Base-by-base conservation (phyloP, 2,329 filamentous ascomycete species). In the Alternaria metachromatica region DNA sequence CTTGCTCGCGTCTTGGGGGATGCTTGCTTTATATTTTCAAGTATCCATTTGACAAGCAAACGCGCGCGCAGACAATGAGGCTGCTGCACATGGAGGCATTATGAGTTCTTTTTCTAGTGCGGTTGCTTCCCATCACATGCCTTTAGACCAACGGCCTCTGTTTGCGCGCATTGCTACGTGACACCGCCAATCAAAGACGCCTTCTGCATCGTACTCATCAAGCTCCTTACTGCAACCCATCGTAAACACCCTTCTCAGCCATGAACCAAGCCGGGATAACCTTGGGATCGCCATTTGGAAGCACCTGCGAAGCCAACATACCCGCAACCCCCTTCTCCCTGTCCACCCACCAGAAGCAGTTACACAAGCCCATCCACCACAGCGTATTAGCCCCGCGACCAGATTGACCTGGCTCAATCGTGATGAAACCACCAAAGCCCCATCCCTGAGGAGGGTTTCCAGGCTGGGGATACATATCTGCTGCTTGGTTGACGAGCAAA, bases 341-440 rank as follows among this genome's bases (percentile, higher is more conserved):
- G 75, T 90, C 88, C 33, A 81, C 81, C 88, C 87, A 90, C 87
- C 88, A 90, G 71, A 82, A 90, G 30, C 86, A 69, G 72, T 90
- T 90, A 4, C 87, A 76, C 28, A 90, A 68, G 0, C 89, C 88
- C 2, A 85, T 85, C 89, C 89, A 90, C 71, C 81, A 83, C 0
- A 70, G 84, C 0, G 87, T 88, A 3, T 82, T 80, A 3, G 67
- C 76, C 0, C 85, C 86, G 9, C 88, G 81, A 0, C 88, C 87
- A 3, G 87, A 87, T 1, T 75, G 68, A 1, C 83, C 83, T 1
- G 83, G 82, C 20, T 69, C 72, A 20, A 78, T 71, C 2, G 77
- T 86, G 12, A 89, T 75, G 83, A 89, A 86, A 53, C 88, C 88
- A 0, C 83, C 85, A 30, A 91, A 78, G 0, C 88, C 88, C 88